Evolutionary conservation across 306 rosid species (phyloP), one percentile per base, ranked within the genome.

Genomic region (Prunus dulcis): DNA sequence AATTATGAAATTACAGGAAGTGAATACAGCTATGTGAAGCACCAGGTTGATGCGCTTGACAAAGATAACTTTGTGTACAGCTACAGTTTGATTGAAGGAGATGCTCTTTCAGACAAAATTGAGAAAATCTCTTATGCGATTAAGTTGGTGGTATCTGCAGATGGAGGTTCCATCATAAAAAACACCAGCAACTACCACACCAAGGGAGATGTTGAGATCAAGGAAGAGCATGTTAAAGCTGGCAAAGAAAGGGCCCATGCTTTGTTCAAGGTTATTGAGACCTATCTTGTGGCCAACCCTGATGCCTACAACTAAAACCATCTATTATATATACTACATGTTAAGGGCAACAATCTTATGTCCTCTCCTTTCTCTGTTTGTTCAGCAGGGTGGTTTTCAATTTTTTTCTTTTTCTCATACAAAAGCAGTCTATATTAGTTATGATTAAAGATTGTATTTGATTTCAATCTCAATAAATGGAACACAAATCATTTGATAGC

Each of bases 41-140:
- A 82, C 67, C 64, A n/a, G 9, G 22, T 84, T 22, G 87, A 89
- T 77, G 85, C 47, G 55, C 14, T 85, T 13, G 91, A 89, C 84
- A 75, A 76, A n/a, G 79, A 30, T 0, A 79, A 23, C 25, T 76
- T 71, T 34, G 80, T 68, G 2, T 89, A 78, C 75, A 76, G 52
- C 23, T 86, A 84, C 73, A 85, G 83, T 15, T 11, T 89, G 46
- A 56, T 83, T 4, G 91, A 85, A 71, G 91, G 91, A 0, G 87
- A 75, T 46, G 75, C 64, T 13, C 9, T 89, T n/a, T 12, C 72
- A 0, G 88, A 83, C 25, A 23, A 27, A 17, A 27, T 84, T 9
- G 91, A 89, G 80, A 82, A 87, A 28, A 83, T 89, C 6, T 34
- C 23, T 1, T 73, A 80, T 46, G 86, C 76, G 67, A 78, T 55